A percentile compares a stretch with the other conserved stretches of the same genome.
phyloP scores from a whole-genome alignment of 306 rosid species.

The Medicago lupulina region DNA sequence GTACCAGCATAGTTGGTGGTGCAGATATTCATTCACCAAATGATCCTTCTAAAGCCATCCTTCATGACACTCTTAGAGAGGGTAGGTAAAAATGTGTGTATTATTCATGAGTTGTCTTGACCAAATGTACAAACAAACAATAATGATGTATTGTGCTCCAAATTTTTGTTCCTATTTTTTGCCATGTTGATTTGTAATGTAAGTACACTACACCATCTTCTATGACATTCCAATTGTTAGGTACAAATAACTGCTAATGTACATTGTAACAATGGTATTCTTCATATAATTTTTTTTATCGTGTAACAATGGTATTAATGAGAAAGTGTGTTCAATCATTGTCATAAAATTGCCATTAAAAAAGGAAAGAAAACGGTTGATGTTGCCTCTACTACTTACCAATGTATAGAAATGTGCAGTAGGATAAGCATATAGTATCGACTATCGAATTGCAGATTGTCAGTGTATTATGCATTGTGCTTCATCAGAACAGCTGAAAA shows the following conservation, averaged over 20 bases:
- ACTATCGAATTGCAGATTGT: too few species aligned
- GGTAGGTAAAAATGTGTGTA: conserved; percentile 46
- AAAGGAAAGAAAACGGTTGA: too few species aligned
- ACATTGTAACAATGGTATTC: neutral
- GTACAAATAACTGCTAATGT: neutral
- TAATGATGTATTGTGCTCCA: neutral
- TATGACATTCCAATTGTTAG: neutral
- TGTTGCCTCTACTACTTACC: too few species aligned
- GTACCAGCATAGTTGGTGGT: conserved; percentile 47
- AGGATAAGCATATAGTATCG: too few species aligned
- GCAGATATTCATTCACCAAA: conserved; percentile 34
- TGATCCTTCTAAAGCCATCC: conserved; percentile 39
- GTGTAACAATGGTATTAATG: too few species aligned
- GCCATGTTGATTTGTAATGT: neutral
- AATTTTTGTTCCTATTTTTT: neutral
- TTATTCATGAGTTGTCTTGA: neutral
- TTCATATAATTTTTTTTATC: too few species aligned
- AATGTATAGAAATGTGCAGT: too few species aligned
- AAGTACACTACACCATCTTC: neutral
- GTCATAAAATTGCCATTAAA: too few species aligned
- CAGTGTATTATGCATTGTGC: too few species aligned
- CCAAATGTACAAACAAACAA: neutral
- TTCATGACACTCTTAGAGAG: conserved; percentile 30
- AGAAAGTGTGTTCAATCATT: too few species aligned
- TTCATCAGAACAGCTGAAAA: too few species aligned